Evolutionary conservation across 75 land plant genomes (phyloP).

Genomic region (Picea glauca): DNA sequence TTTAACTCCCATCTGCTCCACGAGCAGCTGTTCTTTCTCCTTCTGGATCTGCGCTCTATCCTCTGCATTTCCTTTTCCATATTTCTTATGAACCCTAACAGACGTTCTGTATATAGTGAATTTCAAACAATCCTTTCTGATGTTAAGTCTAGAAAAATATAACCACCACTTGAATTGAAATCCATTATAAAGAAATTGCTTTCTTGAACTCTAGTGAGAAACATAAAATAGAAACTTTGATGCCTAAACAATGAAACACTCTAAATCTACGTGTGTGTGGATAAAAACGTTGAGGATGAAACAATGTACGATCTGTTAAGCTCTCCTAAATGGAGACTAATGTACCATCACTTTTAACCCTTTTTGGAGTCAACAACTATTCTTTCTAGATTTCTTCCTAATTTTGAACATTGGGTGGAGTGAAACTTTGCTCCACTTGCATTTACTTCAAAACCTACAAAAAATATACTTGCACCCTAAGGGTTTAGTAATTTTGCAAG

Average conservation of each 20-base stretch:
- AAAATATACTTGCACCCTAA: background rate
- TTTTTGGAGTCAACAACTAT: no score
- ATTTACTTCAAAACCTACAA: slow-evolving; percentile 3
- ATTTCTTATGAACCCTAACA: no score
- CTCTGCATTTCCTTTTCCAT: background rate
- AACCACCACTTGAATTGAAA: no score
- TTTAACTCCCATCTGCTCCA: no score
- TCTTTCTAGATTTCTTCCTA: no score
- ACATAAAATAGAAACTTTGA: no score
- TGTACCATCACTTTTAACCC: no score
- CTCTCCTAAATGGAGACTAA: slow-evolving; percentile 6
- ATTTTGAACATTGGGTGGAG: no score
- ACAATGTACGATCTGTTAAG: background rate
- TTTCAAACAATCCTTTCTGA: background rate
- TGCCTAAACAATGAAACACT: background rate
- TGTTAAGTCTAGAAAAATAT: no score
- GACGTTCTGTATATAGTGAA: background rate
- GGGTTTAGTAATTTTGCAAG: slow-evolving; percentile 15
- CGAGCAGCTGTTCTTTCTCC: no score
- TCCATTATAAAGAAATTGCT: background rate
- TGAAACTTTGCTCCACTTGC: slow-evolving; percentile 5
- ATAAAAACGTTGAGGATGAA: background rate
- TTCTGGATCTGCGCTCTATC: no score
- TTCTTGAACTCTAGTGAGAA: background rate
- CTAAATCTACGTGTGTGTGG: background rate